These are phyloP conservation scores for Plasmodium relictum DNA, from an alignment of 169 alveolate species.

Conservation along the genomic window DNA sequence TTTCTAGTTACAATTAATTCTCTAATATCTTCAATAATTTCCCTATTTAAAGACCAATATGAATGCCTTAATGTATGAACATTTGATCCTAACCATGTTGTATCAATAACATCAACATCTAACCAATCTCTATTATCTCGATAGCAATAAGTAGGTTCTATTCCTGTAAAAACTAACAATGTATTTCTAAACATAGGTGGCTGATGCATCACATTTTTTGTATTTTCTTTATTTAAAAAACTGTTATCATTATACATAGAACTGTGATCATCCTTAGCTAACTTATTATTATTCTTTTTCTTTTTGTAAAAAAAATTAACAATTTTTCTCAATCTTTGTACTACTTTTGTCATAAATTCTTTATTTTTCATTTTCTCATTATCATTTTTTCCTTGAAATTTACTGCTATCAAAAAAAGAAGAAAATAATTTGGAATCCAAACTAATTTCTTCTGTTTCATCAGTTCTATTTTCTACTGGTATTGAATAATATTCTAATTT, in stretches of 20 bases:
- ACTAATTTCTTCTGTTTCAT: neutral
- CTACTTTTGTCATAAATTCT: slow-evolving; percentile 5
- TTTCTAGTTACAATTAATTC: slow-evolving; percentile 88
- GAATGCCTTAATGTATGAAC: slow-evolving; percentile 80
- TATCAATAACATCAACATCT: slow-evolving; percentile 91
- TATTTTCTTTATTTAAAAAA: neutral
- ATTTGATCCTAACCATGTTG: slow-evolving; percentile 87
- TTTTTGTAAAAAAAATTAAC: slow-evolving; percentile 15
- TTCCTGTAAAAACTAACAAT: slow-evolving; percentile 71
- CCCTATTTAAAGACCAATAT: slow-evolving; percentile 86
- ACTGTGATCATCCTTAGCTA: slow-evolving; percentile 8
- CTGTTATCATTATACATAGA: slow-evolving; percentile 3
- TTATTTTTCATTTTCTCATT: slow-evolving; percentile 24
- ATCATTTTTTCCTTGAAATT: neutral
- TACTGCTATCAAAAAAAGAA: slow-evolving; percentile 32
- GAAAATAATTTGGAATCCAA: slow-evolving; percentile 7
- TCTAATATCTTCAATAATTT: slow-evolving; percentile 89
- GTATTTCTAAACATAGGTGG: slow-evolving; percentile 78
- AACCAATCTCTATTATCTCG: slow-evolving; percentile 80
- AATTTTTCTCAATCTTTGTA: slow-evolving; percentile 9
- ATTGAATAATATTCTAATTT: slow-evolving; percentile 55
- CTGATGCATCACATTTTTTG: slow-evolving; percentile 37
- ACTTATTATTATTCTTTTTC: neutral
- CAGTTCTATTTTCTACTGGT: slow-evolving; percentile 9
- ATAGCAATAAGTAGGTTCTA: slow-evolving; percentile 65